These are phyloP conservation scores for Claviceps maximensis DNA, from an alignment of 2,329 filamentous ascomycete species.

Conservation along the genomic window DNA sequence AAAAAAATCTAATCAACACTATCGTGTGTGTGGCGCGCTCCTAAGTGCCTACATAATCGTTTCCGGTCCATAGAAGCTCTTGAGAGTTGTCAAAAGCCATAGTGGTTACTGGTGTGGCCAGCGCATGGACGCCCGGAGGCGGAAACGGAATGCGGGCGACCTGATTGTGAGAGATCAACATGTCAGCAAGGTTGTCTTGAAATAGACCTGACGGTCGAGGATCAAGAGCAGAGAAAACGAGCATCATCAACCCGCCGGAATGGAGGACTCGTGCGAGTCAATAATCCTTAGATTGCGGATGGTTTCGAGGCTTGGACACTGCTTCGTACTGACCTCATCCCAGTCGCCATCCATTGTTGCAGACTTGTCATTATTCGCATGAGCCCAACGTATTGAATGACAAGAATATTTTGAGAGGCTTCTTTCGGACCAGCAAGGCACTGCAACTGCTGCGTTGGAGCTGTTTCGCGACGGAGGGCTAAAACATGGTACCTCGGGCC, in stretches of 20 bases:
- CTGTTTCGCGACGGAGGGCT: conserved; percentile 1
- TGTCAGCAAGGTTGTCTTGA: neutral
- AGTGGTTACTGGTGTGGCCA: conserved; percentile 60
- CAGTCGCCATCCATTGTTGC: conserved; percentile 52
- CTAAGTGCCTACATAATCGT: conserved; percentile 57
- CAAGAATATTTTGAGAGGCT: neutral
- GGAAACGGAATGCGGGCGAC: conserved; percentile 72
- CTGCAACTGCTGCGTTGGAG: conserved; percentile 2
- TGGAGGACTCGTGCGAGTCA: neutral
- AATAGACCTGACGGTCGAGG: neutral
- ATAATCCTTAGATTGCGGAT: neutral
- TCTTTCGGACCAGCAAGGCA: conserved; percentile 4
- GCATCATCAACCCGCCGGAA: neutral
- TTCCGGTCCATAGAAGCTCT: conserved; percentile 87
- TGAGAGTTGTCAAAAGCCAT: conserved; percentile 81
- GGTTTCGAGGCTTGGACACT: conserved; percentile 11
- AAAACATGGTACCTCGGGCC: neutral
- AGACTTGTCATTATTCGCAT: conserved; percentile 23
- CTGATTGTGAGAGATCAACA: conserved; percentile 28
- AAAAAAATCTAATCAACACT: no score
- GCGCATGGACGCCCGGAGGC: conserved; percentile 56
- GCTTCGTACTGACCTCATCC: conserved; percentile 40
- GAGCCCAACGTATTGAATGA: conserved; percentile 18
- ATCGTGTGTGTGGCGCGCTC: neutral
- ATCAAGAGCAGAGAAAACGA: no score